Evolutionary conservation across 768 basidiomycete genomes (phyloP), one percentile per base, ranked within the genome.

Genomic region (Podaxis sp.): DNA sequence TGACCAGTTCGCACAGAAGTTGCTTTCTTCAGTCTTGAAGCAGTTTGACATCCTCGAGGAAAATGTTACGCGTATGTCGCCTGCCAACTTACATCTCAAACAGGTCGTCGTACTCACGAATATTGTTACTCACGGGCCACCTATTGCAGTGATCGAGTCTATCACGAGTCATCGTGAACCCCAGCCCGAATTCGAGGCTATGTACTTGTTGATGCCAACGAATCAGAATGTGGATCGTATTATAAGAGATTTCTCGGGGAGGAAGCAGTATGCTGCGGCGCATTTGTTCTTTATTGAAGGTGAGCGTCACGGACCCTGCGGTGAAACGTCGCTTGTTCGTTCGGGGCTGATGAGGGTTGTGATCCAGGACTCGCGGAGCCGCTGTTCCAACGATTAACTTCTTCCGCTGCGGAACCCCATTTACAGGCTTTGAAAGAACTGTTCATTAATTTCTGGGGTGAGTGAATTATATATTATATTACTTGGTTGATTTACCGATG

Each of bases 231-330:
- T 99, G 49, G 89, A 96, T 61, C 85, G 95, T 22, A 82, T 99
- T 70, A 89, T 99, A 68, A 85, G 81, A 37, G 97, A 99, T 75
- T 96, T 95, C 65, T 73, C 77, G 36, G 71, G 73, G 56, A 82
- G 82, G 13, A 80, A 81, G 67, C 86, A 89, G 67, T 99, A 99
- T 72, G 87, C 87, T 17, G 89, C 78, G 0, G 96, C 91, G 0
- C 93, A 99, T 73, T 74, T 98, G 61, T 96, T 95, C 83, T 99
- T 99, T 73, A 81, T 96, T 63, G 96, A 98, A 70, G 91, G 96
- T 79, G 65, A 53, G 73, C 69, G 17, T 56, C 37, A 38, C 7
- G 15, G 15, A 24, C 24, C 15, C 58, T 44, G 49, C 40, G 24
- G 20, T 36, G 13, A 20, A 4, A 49, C 20, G 57, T 64, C 52